phyloP scores from a whole-genome alignment of 306 rosid genomes.

The Prunus mira region DNA sequence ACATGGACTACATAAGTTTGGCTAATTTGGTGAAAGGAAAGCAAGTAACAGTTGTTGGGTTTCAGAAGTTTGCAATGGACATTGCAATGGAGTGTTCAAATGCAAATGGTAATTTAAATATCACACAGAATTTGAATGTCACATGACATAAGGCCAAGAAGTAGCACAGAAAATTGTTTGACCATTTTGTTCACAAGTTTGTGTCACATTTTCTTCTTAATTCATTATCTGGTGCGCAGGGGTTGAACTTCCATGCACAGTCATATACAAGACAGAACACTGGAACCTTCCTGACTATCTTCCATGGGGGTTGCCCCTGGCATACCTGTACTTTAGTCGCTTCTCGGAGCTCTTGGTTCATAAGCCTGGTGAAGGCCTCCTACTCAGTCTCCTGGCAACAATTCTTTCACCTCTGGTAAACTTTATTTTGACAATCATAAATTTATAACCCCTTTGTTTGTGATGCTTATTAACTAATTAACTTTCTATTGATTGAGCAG shows the following conservation, averaged over 20 bases:
- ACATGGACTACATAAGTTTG: conserved; percentile 41
- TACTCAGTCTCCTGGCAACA: conserved; percentile 46
- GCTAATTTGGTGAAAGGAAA: conserved; percentile 44
- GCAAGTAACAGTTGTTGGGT: conserved; percentile 54
- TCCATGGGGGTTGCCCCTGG: conserved; percentile 69
- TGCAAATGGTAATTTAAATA: conserved; percentile 35
- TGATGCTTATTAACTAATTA: neutral
- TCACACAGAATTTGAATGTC: neutral
- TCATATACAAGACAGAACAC: conserved; percentile 49
- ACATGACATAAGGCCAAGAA: neutral
- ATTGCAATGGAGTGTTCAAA: conserved; percentile 55
- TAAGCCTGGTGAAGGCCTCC: conserved; percentile 58
- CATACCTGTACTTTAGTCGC: conserved; percentile 49
- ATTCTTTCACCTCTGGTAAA: conserved; percentile 61
- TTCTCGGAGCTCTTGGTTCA: conserved; percentile 61
- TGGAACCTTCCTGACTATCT: conserved; percentile 53
- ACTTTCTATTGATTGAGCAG: conserved; percentile 23
- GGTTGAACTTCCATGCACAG: conserved; percentile 48
- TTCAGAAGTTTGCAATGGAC: conserved; percentile 66
- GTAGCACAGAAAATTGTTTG: neutral
- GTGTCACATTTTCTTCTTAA: neutral
- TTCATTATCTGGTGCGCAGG: conserved; percentile 29
- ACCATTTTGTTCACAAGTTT: neutral
- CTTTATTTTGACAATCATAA: no score
- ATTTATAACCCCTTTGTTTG: no score